Evolutionary conservation across 805 yeast species (phyloP).

Genomic region (Kregervanrija fluxuum): DNA sequence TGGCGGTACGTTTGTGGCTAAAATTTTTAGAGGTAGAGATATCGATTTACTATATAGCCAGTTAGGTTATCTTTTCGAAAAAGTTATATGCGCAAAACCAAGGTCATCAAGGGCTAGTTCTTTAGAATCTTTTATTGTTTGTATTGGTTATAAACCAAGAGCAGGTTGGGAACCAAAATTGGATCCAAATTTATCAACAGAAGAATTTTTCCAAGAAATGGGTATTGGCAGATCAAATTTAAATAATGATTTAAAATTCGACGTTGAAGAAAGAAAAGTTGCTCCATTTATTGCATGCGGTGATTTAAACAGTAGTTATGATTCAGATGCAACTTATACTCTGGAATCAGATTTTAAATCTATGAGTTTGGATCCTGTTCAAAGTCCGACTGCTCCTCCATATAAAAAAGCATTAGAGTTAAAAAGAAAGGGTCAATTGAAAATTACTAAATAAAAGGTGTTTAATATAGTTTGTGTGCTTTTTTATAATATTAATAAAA

Average conservation of each 20-base stretch:
- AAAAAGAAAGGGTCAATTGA: slow-evolving; percentile 65
- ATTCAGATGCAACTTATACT: slow-evolving; percentile 91
- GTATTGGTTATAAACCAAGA: slow-evolving; percentile 81
- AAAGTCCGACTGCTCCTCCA: slow-evolving; percentile 94
- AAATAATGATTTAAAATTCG: slow-evolving; percentile 41
- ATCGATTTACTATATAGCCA: slow-evolving; percentile 93
- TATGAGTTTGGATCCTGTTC: slow-evolving; percentile 80
- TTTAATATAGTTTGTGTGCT: no score
- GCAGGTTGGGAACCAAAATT: slow-evolving; percentile 72
- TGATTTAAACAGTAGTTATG: slow-evolving; percentile 67
- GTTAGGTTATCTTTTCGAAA: slow-evolving; percentile 74
- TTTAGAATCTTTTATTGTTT: slow-evolving; percentile 88
- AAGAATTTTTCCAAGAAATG: slow-evolving; percentile 68
- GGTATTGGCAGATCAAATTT: slow-evolving; percentile 48
- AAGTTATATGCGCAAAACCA: slow-evolving; percentile 93
- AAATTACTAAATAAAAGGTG: slow-evolving; percentile 13
- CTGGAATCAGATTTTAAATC: slow-evolving; percentile 35
- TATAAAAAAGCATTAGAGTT: slow-evolving; percentile 86
- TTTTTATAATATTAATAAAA: no score
- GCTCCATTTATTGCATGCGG: slow-evolving; percentile 98
- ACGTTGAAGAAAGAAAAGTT: slow-evolving; percentile 58
- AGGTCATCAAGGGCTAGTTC: slow-evolving; percentile 93
- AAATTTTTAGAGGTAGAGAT: slow-evolving; percentile 93
- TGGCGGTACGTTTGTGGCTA: slow-evolving; percentile 93
- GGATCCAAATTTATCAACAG: slow-evolving; percentile 51